Conservation (phyloP, 768 basidiomycete genomes). For the Lentinus brumalis region DNA sequence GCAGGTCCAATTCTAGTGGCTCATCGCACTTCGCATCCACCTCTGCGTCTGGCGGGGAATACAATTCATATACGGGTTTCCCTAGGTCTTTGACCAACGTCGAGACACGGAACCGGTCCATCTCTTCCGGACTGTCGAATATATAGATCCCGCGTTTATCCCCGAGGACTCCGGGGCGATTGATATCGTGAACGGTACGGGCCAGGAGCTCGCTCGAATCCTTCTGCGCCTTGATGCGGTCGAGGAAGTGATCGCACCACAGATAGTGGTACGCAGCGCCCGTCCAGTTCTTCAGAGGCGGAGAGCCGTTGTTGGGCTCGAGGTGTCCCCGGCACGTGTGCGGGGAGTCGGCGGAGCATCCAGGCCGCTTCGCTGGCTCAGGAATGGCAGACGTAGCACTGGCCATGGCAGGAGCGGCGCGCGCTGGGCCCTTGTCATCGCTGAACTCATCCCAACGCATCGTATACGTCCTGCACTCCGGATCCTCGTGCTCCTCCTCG, state of each 20-base stretch:
- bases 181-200: background rate
- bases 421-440: background rate
- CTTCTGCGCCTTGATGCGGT: background rate
- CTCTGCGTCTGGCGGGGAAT: too few species aligned
- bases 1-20: too few species aligned
- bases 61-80: too few species aligned
- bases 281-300: background rate
- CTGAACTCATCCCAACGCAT: background rate
- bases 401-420: background rate
- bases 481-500: conserved; percentile 10
- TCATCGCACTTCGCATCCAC: too few species aligned
- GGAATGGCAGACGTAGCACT: too few species aligned
- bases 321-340: background rate
- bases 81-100: too few species aligned
- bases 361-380: too few species aligned
- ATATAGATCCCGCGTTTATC: too few species aligned
- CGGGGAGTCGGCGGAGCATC: background rate
- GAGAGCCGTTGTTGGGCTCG: background rate
- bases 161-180: background rate
- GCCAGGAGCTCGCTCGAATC: background rate
- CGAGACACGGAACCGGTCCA: too few species aligned
- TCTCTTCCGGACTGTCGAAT: too few species aligned
- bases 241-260: conserved; percentile 10
- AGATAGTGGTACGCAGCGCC: conserved; percentile 1
- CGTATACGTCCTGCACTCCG: background rate